Evolutionary conservation across 768 basidiomycete genomes (phyloP).

Genomic region (Boletus eberwhitei): DNA sequence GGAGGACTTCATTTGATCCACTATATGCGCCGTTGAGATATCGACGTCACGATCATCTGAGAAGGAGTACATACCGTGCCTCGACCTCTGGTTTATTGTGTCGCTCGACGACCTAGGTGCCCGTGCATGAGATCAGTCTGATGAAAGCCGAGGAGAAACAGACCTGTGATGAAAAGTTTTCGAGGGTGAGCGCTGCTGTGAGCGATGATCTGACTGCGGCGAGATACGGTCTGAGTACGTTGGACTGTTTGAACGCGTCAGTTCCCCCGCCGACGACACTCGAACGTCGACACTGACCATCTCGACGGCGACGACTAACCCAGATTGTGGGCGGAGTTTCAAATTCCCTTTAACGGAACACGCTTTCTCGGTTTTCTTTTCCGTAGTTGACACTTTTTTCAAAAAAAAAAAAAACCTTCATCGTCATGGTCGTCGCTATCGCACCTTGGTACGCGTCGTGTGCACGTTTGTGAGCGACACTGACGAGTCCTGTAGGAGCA

Average conservation of each 20-base stretch:
- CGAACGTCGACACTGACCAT: conserved; percentile 48
- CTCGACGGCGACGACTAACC: conserved; percentile 16
- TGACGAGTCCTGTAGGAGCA: conserved; percentile 47
- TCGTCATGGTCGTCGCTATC: conserved; percentile 59
- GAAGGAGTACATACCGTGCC: conserved; percentile 52
- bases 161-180: conserved; percentile 93
- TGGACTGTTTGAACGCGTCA: conserved; percentile 58
- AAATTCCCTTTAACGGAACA: conserved; percentile 13
- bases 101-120: conserved; percentile 79
- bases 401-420: conserved; percentile 27
- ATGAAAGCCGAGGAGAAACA: conserved; percentile 11
- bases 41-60: background rate
- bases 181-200: conserved; percentile 94
- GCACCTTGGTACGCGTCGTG: conserved; percentile 57
- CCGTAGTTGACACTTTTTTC: conserved; percentile 4
- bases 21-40: conserved; percentile 39
- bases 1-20: conserved; percentile 88
- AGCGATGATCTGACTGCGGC: conserved; percentile 93
- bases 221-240: conserved; percentile 92
- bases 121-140: conserved; percentile 2
- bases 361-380: background rate
- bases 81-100: conserved; percentile 98
- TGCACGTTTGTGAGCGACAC: conserved; percentile 2
- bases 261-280: background rate
- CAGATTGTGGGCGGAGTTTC: conserved; percentile 44